These are phyloP conservation scores for Fusarium coicis DNA, from an alignment of 2,329 filamentous ascomycete species.

Conservation along the genomic window DNA sequence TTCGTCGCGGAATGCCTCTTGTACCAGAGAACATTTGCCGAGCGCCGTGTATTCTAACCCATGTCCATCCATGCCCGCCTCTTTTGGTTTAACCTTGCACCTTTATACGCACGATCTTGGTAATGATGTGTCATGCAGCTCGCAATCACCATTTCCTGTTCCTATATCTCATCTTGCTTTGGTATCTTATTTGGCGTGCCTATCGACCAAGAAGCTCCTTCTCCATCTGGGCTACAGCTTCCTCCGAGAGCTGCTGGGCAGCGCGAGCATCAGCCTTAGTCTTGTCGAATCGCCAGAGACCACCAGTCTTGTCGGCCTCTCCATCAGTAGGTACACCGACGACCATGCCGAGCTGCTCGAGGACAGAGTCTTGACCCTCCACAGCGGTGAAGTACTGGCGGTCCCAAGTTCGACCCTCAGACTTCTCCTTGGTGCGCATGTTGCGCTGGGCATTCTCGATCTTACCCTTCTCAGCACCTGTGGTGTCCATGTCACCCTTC, in stretches of 20 bases:
- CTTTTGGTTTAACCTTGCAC: constrained; percentile 7
- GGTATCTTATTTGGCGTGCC: constrained; percentile 12
- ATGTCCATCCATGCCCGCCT: constrained; percentile 19
- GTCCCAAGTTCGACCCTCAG: constrained; percentile 82
- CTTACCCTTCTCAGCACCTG: constrained; percentile 81
- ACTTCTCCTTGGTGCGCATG: constrained; percentile 77
- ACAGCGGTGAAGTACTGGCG: constrained; percentile 80
- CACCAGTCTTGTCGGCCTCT: constrained; percentile 69
- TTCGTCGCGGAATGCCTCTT: constrained; percentile 13
- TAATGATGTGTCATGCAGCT: constrained; percentile 13
- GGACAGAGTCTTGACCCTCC: constrained; percentile 57
- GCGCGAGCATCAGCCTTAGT: constrained; percentile 54
- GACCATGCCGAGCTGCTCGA: constrained; percentile 56
- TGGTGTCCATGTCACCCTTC: constrained; percentile 84
- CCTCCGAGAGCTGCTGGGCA: constrained; percentile 52
- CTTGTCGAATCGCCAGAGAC: constrained; percentile 68
- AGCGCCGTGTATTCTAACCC: constrained; percentile 33
- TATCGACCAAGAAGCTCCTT: constrained; percentile 57
- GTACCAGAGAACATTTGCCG: constrained; percentile 18
- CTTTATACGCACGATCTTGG: background rate
- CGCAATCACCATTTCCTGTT: background rate
- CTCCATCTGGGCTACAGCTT: constrained; percentile 57
- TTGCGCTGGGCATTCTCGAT: constrained; percentile 90
- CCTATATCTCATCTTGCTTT: background rate
- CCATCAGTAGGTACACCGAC: constrained; percentile 62